These are phyloP conservation scores for Echinosophora koreensis DNA, from an alignment of 306 rosid species.

Conservation along the genomic window DNA sequence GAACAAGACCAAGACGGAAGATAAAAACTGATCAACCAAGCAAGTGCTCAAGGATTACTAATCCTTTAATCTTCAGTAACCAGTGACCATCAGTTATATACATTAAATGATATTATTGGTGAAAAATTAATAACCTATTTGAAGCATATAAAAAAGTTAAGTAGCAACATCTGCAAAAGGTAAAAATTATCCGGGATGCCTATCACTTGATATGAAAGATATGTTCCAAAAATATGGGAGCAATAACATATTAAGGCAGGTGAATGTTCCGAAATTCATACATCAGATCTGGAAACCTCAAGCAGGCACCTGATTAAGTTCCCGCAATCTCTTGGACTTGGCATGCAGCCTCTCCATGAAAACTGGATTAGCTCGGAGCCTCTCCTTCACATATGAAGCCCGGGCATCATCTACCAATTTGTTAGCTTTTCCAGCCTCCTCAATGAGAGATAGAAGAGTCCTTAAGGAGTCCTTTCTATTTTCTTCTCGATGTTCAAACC, in stretches of 20 bases:
- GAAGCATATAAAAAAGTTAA: slow-evolving; percentile 31
- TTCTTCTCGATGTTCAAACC: slow-evolving; percentile 96
- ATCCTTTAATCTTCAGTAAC: not conserved
- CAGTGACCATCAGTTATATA: slow-evolving; percentile 34
- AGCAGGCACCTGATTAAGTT: slow-evolving; percentile 53
- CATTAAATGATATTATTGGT: slow-evolving; percentile 46
- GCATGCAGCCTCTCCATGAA: slow-evolving; percentile 82
- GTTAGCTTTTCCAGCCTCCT: slow-evolving; percentile 96
- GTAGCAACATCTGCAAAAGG: slow-evolving; percentile 40
- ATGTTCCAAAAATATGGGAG: slow-evolving; percentile 29
- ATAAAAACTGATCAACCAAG: slow-evolving; percentile 8
- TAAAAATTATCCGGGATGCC: slow-evolving; percentile 10
- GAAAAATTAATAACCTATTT: slow-evolving; percentile 23
- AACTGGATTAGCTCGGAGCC: slow-evolving; percentile 77
- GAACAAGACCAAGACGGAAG: no score
- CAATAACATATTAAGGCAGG: slow-evolving; percentile 34
- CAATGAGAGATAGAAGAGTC: slow-evolving; percentile 86
- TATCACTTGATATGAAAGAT: slow-evolving; percentile 37
- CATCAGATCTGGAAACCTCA: slow-evolving; percentile 52
- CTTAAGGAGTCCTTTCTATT: slow-evolving; percentile 95
- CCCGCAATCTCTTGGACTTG: slow-evolving; percentile 64
- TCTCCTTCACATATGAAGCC: slow-evolving; percentile 76
- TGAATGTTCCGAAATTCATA: slow-evolving; percentile 42
- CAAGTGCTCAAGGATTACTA: not conserved
- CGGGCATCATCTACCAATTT: slow-evolving; percentile 80